Evolutionary conservation across 441 rosid species (phyloP).

Genomic region (Jatropha multifida): DNA sequence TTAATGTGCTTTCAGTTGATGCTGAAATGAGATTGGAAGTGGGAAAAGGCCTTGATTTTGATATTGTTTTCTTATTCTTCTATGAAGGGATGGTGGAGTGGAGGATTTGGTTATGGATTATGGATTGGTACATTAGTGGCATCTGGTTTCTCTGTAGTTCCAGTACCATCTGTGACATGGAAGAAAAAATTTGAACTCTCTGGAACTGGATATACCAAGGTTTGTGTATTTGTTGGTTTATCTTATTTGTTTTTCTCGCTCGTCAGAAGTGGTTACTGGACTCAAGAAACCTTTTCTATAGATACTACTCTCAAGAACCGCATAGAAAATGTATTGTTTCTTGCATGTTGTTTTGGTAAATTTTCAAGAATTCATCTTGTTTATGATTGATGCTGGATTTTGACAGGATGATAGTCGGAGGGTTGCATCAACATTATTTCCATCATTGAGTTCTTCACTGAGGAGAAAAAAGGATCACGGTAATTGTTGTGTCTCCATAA

Average conservation of each 20-base stretch:
- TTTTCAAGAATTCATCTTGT: not conserved
- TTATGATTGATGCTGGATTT: conserved; percentile 18
- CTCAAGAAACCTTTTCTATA: not conserved
- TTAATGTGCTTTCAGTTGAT: conserved; percentile 6
- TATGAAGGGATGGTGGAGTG: conserved; percentile 88
- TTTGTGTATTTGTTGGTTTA: conserved; percentile 19
- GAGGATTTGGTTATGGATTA: conserved; percentile 85
- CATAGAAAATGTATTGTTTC: not conserved
- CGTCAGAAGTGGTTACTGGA: not conserved
- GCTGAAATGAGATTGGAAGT: not conserved
- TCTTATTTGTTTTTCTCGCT: not conserved
- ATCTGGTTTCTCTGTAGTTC: conserved; percentile 80
- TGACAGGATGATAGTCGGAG: conserved; percentile 83
- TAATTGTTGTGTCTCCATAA: conserved; percentile 21
- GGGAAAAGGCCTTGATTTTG: conserved; percentile 5
- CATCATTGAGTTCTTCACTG: conserved; percentile 55
- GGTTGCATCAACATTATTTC: conserved; percentile 67
- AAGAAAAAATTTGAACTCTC: conserved; percentile 60
- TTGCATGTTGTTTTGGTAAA: not conserved
- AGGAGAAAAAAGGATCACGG: conserved; percentile 85
- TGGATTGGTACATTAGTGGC: conserved; percentile 91
- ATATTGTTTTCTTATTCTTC: conserved; percentile 24
- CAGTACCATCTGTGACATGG: conserved; percentile 70
- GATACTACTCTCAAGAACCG: not conserved
- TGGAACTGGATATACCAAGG: conserved; percentile 57